Percentiles rank a stretch among this genome's conserved stretches.
Evolutionary conservation across 2,329 filamentous ascomycete genomes (phyloP).

Genomic region (Claviceps capensis): DNA sequence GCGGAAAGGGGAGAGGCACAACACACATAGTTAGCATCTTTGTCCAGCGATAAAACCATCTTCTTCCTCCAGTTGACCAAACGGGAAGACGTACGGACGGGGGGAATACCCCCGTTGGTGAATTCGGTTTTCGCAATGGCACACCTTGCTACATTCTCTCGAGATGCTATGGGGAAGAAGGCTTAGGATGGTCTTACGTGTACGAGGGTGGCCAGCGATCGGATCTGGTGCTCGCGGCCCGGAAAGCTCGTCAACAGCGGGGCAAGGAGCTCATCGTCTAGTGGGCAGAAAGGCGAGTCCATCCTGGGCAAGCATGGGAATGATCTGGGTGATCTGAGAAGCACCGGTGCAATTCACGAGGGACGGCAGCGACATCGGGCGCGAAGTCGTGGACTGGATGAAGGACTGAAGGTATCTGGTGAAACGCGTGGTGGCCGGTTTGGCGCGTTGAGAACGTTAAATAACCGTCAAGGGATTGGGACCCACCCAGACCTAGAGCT

Average conservation of each 20-base stretch:
- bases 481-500: background rate
- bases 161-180: background rate
- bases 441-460: background rate
- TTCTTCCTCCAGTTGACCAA: background rate
- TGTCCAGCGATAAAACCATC: background rate
- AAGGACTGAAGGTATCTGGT: background rate
- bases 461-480: background rate
- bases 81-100: no score
- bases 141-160: background rate
- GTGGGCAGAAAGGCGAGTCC: constrained; percentile 33
- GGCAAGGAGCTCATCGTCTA: constrained; percentile 35
- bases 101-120: no score
- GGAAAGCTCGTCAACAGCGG: constrained; percentile 36
- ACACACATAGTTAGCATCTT: background rate
- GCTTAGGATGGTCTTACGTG: constrained; percentile 24
- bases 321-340: background rate
- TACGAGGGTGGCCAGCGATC: constrained; percentile 41
- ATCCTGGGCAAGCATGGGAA: constrained; percentile 11
- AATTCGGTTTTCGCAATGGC: background rate
- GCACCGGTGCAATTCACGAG: background rate
- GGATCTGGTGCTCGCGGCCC: constrained; percentile 44
- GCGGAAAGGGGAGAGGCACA: background rate
- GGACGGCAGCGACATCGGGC: background rate
- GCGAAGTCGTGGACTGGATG: background rate
- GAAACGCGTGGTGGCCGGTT: background rate